Evolutionary conservation across 2,329 filamentous ascomycete species (phyloP), one percentile per base, ranked within the genome.

Genomic region (Fusarium dimerum): DNA sequence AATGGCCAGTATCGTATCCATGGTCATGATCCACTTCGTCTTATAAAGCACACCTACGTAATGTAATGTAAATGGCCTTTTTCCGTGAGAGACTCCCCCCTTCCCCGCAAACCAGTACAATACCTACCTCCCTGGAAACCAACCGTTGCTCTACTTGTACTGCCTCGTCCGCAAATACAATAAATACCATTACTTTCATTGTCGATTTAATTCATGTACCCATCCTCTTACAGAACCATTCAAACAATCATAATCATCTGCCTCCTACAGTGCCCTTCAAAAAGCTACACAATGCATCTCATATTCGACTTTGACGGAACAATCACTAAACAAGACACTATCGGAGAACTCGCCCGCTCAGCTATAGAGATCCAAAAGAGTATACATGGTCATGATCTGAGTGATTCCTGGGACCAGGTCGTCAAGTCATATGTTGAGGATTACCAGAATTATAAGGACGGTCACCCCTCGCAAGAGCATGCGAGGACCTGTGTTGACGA

Each of bases 281-380:
- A 36, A 10, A 15, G 32, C 4, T 9, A 11, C 47, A 43, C 47
- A 16, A 72, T 78, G 74, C 72, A 73, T 55, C 69, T 85, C 40
- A 65, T 84, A 36, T 73, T 85, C 17, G 82, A 85, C 62, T 85
- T 85, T 65, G 82, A 85, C 66, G 79, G 80, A 54, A 85, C 82
- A 15, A 82, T 85, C 57, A 84, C 82, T 16, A 68, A 71, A 12
- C 54, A 73, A 30, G 82, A 85, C 68, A 83, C 81, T 40, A 79
- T 84, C 40, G 66, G 68, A 49, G 67, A 73, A 40, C 73, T 85
- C 5, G 78, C 75, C 43, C 59, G 70, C 16, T 72, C 72, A 20
- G 77, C 76, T 48, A 73, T 81, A 41, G 59, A 56, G 17, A 67
- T 68, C 50, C 68, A 73, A 50, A 56, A 62, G 17, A 51, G 53